Base-by-base conservation (phyloP, 2,329 filamentous ascomycete species). In the Periglandula ipomoeae region DNA sequence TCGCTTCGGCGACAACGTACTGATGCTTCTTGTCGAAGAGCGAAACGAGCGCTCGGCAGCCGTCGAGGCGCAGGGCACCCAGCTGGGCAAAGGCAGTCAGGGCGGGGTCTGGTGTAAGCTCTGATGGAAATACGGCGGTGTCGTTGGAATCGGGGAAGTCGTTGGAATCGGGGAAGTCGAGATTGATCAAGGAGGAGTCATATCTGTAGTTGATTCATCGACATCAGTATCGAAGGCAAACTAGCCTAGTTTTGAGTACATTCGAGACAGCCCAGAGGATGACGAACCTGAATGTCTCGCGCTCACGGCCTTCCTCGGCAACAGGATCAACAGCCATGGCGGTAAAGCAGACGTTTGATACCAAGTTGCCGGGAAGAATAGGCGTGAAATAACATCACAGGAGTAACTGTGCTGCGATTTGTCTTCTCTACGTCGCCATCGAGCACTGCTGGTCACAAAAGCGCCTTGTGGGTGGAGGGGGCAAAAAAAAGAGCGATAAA, bases 41-140 rank as follows among this genome's bases (percentile, higher is more conserved):
- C 1, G 75, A 78, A 43, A 79, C 66, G 20, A 77, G 55, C 15
- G 66, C 62, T 26, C 73, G 67, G 19, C 63, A 58, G 4, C 63
- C 65, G 17, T 67, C 62, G 4, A 76, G 61, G 13, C 70, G 66
- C 46, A 70, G 59, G 5, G 68, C 63, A 1, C 66, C 74, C 4
- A 78, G 65, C 55, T 78, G 73, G 19, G 74, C 73, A 46, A 77
- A 69, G 5, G 71, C 68, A 1, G 72, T 75, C 40, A 79, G 63
- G 45, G 61, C 61, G 9, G 62, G 54, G 47, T 74, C 70, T n/a
- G 55, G 51, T 41, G 61, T 50, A 7, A 50, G 39, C 15, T 47
- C 24, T 11, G 44, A 47, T 9, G 48, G 39, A 17, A 34, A 47
- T 5, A 43, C 32, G 30, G 44, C 42, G 9, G 44, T 26, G 5